Evolutionary conservation across 148 eudicot species (phyloP).

Genomic region (Talinum fruticosum): DNA sequence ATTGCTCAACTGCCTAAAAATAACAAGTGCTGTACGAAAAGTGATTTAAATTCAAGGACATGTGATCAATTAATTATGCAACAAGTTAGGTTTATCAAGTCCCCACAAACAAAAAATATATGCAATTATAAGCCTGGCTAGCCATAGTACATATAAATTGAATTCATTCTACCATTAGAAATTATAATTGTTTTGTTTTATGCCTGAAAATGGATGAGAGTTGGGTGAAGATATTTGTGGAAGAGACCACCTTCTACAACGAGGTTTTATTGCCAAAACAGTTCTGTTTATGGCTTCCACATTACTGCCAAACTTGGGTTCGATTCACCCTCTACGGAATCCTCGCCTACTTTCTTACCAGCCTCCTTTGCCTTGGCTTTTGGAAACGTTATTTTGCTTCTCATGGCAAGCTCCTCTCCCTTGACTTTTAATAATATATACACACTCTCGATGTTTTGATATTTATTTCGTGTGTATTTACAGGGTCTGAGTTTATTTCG

Average conservation of each 20-base stretch:
- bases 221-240: background rate
- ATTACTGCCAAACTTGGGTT: conserved; percentile 15
- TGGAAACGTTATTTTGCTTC: conserved; percentile 17
- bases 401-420: conserved; percentile 1
- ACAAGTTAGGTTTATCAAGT: too few species aligned
- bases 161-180: too few species aligned
- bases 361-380: conserved; percentile 9
- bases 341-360: background rate
- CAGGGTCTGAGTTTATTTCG: background rate
- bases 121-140: too few species aligned
- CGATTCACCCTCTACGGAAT: conserved; percentile 5
- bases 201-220: conserved; percentile 8
- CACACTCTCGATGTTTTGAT: too few species aligned
- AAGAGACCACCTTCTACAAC: conserved; percentile 11
- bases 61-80: too few species aligned
- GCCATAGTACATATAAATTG: too few species aligned
- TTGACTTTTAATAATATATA: background rate
- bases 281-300: conserved; percentile 2
- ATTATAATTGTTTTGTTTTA: too few species aligned
- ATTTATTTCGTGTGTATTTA: background rate
- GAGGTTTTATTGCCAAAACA: conserved; percentile 1
- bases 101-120: too few species aligned
- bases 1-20: too few species aligned
- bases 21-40: too few species aligned
- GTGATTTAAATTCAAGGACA: too few species aligned